These are phyloP conservation scores for Diospyros kaki DNA, from an alignment of 148 eudicot species.

Conservation along the genomic window DNA sequence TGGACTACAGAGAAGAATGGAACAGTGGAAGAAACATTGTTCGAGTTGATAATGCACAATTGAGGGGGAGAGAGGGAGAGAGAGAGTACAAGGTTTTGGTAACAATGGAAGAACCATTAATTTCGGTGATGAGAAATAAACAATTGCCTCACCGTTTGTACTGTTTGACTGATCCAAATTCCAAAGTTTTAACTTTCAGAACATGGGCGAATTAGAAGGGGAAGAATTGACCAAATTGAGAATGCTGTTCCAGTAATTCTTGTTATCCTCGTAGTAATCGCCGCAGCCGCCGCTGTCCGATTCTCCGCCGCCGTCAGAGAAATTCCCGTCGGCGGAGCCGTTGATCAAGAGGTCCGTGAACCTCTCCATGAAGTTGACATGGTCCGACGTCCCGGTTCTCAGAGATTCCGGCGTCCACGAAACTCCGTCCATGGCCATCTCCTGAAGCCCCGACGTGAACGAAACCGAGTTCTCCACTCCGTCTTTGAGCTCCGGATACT, in stretches of 20 bases:
- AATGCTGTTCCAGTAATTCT: conserved; percentile 83
- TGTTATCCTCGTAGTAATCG: conserved; percentile 48
- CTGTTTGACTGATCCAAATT: background rate
- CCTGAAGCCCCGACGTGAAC: background rate
- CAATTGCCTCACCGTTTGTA: too few relatives aligned
- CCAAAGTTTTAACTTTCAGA: conserved; percentile 17
- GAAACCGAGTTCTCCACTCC: conserved; percentile 28
- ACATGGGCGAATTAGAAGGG: conserved; percentile 58
- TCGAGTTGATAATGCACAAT: too few relatives aligned
- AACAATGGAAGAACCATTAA: background rate
- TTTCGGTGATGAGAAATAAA: background rate
- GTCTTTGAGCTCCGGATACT: background rate
- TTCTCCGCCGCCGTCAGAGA: conserved; percentile 17
- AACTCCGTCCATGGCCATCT: conserved; percentile 10
- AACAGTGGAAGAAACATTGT: background rate
- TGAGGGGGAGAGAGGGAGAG: background rate
- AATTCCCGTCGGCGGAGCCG: conserved; percentile 21
- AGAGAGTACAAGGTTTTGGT: background rate
- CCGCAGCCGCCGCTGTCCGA: conserved; percentile 6
- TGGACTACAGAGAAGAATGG: background rate
- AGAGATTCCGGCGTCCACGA: conserved; percentile 21
- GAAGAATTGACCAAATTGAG: conserved; percentile 76
- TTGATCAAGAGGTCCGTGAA: conserved; percentile 72
- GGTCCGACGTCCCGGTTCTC: background rate
- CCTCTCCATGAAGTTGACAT: conserved; percentile 40